Conservation (phyloP, 345 rosid genomes). For the Camelina sativa region DNA sequence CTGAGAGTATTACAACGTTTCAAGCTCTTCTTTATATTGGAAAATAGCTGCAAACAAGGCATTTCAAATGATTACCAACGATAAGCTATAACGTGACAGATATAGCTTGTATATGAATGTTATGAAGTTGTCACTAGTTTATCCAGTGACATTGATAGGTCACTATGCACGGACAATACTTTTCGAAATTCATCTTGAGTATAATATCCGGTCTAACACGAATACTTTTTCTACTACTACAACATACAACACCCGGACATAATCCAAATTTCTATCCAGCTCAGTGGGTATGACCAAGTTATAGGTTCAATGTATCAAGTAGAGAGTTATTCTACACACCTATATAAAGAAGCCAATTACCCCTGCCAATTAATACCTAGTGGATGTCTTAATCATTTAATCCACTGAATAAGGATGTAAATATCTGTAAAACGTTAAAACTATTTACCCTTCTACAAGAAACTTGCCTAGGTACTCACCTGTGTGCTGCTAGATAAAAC, state of each 20-base stretch:
- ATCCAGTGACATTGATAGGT: slow-evolving; percentile 11
- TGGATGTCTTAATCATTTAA: slow-evolving; percentile 12
- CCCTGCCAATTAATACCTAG: slow-evolving; percentile 10
- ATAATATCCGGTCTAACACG: neutral
- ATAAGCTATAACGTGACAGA: slow-evolving; percentile 3
- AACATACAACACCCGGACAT: slow-evolving; percentile 29
- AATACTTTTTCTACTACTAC: slow-evolving; percentile 27
- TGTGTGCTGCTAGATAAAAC: slow-evolving; percentile 96
- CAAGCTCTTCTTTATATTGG: slow-evolving; percentile 93
- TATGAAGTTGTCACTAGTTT: slow-evolving; percentile 12
- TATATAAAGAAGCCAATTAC: slow-evolving; percentile 24
- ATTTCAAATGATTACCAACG: slow-evolving; percentile 13
- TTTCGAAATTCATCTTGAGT: neutral
- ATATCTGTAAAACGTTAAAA: slow-evolving; percentile 20
- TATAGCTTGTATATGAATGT: neutral
- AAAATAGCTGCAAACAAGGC: slow-evolving; percentile 67
- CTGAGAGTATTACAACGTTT: slow-evolving; percentile 92
- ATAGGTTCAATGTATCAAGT: slow-evolving; percentile 21
- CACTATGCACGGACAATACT: slow-evolving; percentile 20
- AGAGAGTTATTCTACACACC: slow-evolving; percentile 6
- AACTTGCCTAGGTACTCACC: slow-evolving; percentile 53
- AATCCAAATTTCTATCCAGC: slow-evolving; percentile 19
- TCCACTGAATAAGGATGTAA: slow-evolving; percentile 18
- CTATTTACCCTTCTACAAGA: slow-evolving; percentile 12
- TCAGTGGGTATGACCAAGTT: slow-evolving; percentile 14